Conservation (phyloP, 2,329 filamentous ascomycete species). For the Nemania serpens region DNA sequence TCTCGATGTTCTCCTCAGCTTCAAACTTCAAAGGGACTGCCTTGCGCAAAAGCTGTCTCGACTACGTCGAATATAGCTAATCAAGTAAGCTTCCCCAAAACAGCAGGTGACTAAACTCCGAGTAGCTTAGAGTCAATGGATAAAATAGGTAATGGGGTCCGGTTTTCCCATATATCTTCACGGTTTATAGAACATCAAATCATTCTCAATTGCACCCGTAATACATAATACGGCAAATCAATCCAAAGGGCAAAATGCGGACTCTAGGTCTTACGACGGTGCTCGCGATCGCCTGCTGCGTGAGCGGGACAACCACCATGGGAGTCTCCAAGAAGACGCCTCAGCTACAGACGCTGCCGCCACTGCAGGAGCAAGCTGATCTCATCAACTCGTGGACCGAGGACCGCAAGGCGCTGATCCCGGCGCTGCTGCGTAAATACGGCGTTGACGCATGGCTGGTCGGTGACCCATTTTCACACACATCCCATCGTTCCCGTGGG, state of each 20-base stretch:
- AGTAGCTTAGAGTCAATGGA: neutral
- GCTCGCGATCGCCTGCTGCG: slow-evolving; percentile 6
- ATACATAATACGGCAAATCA: neutral
- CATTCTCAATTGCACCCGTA: too few relatives aligned
- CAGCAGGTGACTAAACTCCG: slow-evolving; percentile 6
- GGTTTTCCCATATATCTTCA: neutral
- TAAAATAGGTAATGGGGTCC: neutral
- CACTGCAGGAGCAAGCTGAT: slow-evolving; percentile 49
- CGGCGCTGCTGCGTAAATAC: slow-evolving; percentile 49
- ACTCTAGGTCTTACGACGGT: slow-evolving; percentile 7
- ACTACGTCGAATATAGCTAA: too few relatives aligned
- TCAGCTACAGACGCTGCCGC: slow-evolving; percentile 47
- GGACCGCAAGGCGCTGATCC: slow-evolving; percentile 49
- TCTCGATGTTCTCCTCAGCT: neutral
- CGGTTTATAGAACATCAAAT: neutral
- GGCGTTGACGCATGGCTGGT: slow-evolving; percentile 56
- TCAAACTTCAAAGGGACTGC: too few relatives aligned
- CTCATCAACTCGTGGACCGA: slow-evolving; percentile 51
- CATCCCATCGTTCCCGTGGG: neutral
- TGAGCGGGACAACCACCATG: neutral
- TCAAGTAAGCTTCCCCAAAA: slow-evolving; percentile 15
- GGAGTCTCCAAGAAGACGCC: slow-evolving; percentile 30
- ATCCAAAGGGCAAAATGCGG: slow-evolving; percentile 15
- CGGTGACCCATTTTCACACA: neutral
- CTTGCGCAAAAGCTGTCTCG: too few relatives aligned